Evolutionary conservation across 176 grass and related monocot genomes (phyloP).

Genomic region (Oryza nivara): DNA sequence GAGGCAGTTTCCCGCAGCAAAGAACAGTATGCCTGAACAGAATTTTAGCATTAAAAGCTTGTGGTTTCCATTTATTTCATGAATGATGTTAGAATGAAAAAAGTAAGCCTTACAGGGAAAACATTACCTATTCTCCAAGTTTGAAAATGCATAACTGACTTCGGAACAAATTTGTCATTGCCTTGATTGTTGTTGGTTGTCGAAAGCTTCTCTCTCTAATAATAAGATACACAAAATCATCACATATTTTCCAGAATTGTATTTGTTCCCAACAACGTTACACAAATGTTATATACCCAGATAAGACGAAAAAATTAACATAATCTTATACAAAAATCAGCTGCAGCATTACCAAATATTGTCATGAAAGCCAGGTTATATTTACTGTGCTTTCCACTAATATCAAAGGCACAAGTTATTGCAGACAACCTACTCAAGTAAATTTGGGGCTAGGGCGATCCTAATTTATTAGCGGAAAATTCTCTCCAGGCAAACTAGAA

Average conservation of each 20-base stretch:
- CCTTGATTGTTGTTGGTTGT: constrained; percentile 59
- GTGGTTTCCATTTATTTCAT: constrained; percentile 33
- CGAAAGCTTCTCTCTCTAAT: constrained; percentile 85
- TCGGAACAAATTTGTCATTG: constrained; percentile 70
- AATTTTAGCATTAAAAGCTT: constrained; percentile 42
- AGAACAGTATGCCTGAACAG: constrained; percentile 89
- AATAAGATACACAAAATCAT: constrained; percentile 25
- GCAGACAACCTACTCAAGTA: constrained; percentile 19
- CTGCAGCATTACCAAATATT: neutral
- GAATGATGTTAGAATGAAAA: neutral
- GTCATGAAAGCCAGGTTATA: neutral
- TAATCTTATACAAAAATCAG: constrained; percentile 8
- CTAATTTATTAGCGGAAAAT: neutral
- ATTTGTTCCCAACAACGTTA: constrained; percentile 16
- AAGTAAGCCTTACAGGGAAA: constrained; percentile 14
- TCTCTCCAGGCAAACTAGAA: neutral
- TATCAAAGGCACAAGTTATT: constrained; percentile 24
- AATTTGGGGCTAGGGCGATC: neutral
- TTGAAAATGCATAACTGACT: constrained; percentile 93
- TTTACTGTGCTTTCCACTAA: neutral
- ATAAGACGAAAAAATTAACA: neutral
- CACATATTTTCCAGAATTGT: constrained; percentile 17
- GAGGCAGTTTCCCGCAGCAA: constrained; percentile 88
- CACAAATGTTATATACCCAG: constrained; percentile 10
- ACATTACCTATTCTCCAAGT: constrained; percentile 92